Percentiles rank a stretch among this genome's conserved stretches.
Conservation (phyloP, 495 filamentous ascomycete genomes). For the Lasiosphaeria miniovina region DNA sequence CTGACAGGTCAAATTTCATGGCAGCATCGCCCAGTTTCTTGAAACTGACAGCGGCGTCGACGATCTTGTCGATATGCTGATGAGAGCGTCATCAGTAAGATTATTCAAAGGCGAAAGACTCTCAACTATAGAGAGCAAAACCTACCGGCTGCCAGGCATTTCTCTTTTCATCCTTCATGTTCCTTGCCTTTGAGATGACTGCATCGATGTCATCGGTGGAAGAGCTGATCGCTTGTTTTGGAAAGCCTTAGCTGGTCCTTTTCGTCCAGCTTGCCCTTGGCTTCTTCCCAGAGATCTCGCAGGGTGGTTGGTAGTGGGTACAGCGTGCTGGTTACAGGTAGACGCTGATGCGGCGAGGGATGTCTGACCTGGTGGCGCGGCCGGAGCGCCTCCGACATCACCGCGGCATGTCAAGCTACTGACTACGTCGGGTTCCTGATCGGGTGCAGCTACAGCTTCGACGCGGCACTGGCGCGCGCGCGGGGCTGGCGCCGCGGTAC, state of each 20-base stretch:
- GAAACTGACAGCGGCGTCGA: neutral
- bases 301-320: neutral
- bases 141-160: neutral
- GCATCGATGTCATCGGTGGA: neutral
- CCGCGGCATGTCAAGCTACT: conserved; percentile 41
- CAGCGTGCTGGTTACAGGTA: neutral
- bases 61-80: neutral
- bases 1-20: neutral
- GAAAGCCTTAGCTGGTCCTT: neutral
- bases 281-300: neutral
- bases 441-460: conserved; percentile 58
- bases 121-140: neutral
- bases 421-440: conserved; percentile 56
- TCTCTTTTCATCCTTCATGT: neutral
- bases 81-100: neutral
- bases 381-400: conserved; percentile 30
- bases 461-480: conserved; percentile 43
- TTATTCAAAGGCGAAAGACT: neutral
- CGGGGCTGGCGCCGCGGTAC: conserved; percentile 47
- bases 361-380: neutral
- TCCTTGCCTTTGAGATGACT: neutral
- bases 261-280: neutral
- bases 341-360: neutral
- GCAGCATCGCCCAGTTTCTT: neutral
- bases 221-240: neutral